Evolutionary conservation across 2,329 filamentous ascomycete species (phyloP).

Genomic region (Xylariaceae sp.): DNA sequence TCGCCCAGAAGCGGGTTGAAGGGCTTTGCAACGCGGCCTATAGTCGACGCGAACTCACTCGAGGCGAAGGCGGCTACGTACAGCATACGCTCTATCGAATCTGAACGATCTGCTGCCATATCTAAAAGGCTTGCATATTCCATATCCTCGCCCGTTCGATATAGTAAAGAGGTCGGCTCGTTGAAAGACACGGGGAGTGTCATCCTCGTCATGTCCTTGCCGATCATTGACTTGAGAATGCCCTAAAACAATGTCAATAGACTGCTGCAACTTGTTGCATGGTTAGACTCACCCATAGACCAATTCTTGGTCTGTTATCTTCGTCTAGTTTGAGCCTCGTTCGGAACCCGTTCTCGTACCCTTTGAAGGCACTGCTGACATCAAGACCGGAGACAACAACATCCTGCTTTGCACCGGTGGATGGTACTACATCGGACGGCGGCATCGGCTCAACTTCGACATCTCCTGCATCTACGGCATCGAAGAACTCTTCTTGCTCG

Average conservation of each 20-base stretch:
- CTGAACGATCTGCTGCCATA: conserved; percentile 78
- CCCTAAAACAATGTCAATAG: conserved; percentile 57
- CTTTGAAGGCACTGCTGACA: conserved; percentile 77
- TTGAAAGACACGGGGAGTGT: conserved; percentile 98
- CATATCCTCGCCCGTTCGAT: conserved; percentile 96
- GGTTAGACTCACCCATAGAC: conserved; percentile 78
- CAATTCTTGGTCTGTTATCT: conserved; percentile 91
- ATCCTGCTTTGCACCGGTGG: conserved; percentile 48
- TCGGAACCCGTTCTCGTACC: conserved; percentile 88
- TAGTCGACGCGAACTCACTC: conserved; percentile 95
- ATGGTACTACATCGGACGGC: conserved; percentile 44
- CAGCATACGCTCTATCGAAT: conserved; percentile 88
- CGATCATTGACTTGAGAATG: conserved; percentile 99
- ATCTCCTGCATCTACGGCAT: conserved; percentile 91
- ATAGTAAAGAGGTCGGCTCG: conserved; percentile 92
- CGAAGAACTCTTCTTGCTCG: conserved; percentile 92
- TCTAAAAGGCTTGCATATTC: conserved; percentile 95
- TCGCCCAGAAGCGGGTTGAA: conserved; percentile 97
- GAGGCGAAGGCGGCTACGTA: conserved; percentile 96
- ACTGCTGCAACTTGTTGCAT: conserved; percentile 1
- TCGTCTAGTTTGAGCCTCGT: conserved; percentile 83
- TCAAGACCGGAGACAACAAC: conserved; percentile 56
- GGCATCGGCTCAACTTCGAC: conserved; percentile 78
- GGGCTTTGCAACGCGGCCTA: conserved; percentile 94
- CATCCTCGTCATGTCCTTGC: conserved; percentile 99